phyloP scores from a whole-genome alignment of 805 yeast genomes.

The Kodamaea sagamina region DNA sequence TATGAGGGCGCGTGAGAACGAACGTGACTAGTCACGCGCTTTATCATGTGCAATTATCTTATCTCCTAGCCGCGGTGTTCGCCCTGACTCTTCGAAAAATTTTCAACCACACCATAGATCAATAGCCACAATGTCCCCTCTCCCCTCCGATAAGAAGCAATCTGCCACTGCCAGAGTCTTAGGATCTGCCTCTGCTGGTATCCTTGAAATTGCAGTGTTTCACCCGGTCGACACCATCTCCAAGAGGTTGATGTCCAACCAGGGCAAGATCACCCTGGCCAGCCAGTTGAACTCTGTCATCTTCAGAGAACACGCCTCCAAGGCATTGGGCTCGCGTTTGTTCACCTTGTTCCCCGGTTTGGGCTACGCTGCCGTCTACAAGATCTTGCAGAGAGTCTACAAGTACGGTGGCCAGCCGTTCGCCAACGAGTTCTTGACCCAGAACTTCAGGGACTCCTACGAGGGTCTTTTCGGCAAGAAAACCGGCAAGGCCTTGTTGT shows the following conservation, averaged over 20 bases:
- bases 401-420: conserved; percentile 99
- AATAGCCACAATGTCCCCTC: conserved; percentile 33
- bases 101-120: conserved; percentile 8
- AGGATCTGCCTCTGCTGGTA: conserved; percentile 99
- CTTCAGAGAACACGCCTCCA: conserved; percentile 77
- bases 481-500: conserved; percentile 94
- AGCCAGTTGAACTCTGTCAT: conserved; percentile 80
- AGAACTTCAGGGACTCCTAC: conserved; percentile 67
- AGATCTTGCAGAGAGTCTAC: conserved; percentile 94
- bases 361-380: conserved; percentile 97
- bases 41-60: background rate
- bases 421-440: conserved; percentile 87
- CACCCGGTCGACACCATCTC: conserved; percentile 99
- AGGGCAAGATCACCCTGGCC: conserved; percentile 61
- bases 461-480: conserved; percentile 84
- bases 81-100: conserved; percentile 8
- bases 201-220: conserved; percentile 93
- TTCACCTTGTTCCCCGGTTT: conserved; percentile 94
- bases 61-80: conserved; percentile 14
- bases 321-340: conserved; percentile 68
- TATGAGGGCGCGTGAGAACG: no score
- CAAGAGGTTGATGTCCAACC: conserved; percentile 88
- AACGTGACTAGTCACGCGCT: background rate
- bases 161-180: conserved; percentile 86
- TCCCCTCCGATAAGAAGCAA: conserved; percentile 70